phyloP scores from a whole-genome alignment of 139 green algal species.

The Asterochloris erici region DNA sequence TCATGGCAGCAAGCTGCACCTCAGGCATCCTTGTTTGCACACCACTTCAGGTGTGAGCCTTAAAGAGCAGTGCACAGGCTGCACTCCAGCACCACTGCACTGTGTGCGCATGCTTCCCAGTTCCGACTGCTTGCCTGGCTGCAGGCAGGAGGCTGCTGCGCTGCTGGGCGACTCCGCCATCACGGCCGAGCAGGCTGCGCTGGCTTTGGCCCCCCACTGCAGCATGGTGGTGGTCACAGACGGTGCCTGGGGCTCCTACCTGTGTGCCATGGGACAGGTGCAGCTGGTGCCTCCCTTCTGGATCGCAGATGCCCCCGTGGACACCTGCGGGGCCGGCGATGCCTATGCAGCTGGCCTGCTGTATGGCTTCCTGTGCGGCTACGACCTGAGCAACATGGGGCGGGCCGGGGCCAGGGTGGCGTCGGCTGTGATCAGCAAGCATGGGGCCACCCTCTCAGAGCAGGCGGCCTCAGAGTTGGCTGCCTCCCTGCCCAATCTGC shows the following conservation, averaged over 20 bases:
- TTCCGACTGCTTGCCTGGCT: not conserved
- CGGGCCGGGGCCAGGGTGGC: constrained; percentile 54
- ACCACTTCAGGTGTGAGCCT: not conserved
- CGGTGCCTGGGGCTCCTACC: constrained; percentile 57
- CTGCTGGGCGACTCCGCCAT: not conserved
- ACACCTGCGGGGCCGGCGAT: constrained; percentile 89
- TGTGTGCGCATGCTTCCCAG: not conserved
- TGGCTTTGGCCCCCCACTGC: constrained; percentile 50
- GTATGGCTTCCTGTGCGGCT: constrained; percentile 51
- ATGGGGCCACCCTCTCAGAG: constrained; percentile 6
- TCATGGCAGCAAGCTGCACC: not conserved
- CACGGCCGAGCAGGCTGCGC: constrained; percentile 43
- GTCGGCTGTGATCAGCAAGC: constrained; percentile 47
- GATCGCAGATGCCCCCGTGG: constrained; percentile 60
- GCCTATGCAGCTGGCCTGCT: constrained; percentile 74
- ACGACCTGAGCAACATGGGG: constrained; percentile 57
- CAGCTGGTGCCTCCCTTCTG: constrained; percentile 61
- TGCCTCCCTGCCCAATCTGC: not conserved
- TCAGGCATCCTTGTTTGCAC: not conserved
- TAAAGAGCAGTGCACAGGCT: not conserved
- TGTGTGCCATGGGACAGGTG: constrained; percentile 49
- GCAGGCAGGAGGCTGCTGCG: constrained; percentile 16
- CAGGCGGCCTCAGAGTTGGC: constrained; percentile 12
- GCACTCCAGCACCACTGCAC: not conserved
- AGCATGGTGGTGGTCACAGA: constrained; percentile 81